Evolutionary conservation across 805 yeast genomes (phyloP).

Genomic region (Candida krabiensis): DNA sequence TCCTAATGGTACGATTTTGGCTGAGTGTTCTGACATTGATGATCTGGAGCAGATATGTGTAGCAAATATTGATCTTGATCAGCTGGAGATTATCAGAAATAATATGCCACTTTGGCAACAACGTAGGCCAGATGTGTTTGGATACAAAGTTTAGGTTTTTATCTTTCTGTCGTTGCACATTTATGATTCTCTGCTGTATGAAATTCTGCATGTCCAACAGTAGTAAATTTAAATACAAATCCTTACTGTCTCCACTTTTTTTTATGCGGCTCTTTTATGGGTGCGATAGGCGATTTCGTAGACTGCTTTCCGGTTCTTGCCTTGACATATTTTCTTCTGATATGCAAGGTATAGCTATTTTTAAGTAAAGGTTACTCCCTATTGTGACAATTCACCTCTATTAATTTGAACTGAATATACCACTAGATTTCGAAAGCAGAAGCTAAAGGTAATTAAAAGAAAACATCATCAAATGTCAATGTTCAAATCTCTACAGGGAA

Average conservation of each 20-base stretch:
- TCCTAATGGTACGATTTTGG: constrained; percentile 85
- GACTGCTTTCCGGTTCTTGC: too few relatives aligned
- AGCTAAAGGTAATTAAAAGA: too few relatives aligned
- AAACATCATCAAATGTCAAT: too few relatives aligned
- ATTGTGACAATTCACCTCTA: too few relatives aligned
- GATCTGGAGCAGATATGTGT: constrained; percentile 43
- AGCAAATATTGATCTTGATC: constrained; percentile 65
- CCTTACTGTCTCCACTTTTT: neutral
- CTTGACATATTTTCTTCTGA: too few relatives aligned
- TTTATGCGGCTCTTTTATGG: too few relatives aligned
- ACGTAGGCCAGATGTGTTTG: constrained; percentile 62
- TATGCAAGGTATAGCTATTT: too few relatives aligned
- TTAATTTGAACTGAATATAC: neutral
- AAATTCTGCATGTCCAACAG: neutral
- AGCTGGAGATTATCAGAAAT: constrained; percentile 49
- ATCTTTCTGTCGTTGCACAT: neutral
- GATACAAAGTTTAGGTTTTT: constrained; percentile 33
- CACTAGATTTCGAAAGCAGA: too few relatives aligned
- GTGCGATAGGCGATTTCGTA: too few relatives aligned
- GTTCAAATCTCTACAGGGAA: constrained; percentile 44
- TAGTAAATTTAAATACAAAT: neutral
- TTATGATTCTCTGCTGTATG: neutral
- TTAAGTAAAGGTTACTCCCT: too few relatives aligned
- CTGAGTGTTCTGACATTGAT: constrained; percentile 50
- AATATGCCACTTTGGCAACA: constrained; percentile 82